phyloP scores from a whole-genome alignment of 2,329 filamentous ascomycete genomes.

The Emergomyces africanus region DNA sequence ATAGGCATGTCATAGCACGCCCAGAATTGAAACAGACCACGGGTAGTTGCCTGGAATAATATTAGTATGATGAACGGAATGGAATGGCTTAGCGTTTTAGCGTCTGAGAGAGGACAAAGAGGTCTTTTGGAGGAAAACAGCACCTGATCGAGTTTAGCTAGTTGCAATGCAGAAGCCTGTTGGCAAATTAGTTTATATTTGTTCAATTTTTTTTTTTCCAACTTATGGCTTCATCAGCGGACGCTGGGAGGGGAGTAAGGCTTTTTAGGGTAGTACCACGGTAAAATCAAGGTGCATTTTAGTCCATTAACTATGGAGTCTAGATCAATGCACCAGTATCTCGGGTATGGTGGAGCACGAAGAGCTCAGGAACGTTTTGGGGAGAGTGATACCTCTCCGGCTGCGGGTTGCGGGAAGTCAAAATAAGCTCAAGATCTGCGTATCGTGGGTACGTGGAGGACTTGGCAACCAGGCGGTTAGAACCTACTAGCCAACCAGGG shows the following conservation, averaged over 20 bases:
- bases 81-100: not conserved
- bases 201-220: not conserved
- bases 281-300: not conserved
- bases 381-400: too few species aligned
- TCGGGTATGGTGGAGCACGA: not conserved
- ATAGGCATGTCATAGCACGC: not conserved
- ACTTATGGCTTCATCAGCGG: not conserved
- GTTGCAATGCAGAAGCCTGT: not conserved
- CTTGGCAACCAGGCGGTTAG: not conserved
- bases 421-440: not conserved
- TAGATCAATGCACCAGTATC: not conserved
- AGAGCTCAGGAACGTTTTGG: too few species aligned
- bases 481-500: too few species aligned
- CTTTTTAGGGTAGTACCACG: not conserved
- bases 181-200: not conserved
- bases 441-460: not conserved
- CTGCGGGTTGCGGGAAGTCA: not conserved
- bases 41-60: not conserved
- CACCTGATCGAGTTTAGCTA: not conserved
- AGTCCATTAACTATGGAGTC: not conserved
- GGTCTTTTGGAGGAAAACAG: not conserved
- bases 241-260: not conserved
- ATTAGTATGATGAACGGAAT: too few species aligned
- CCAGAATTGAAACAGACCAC: not conserved
- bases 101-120: not conserved